These are phyloP conservation scores for Neurospora africana DNA, from an alignment of 495 filamentous ascomycete genomes.

Conservation along the genomic window DNA sequence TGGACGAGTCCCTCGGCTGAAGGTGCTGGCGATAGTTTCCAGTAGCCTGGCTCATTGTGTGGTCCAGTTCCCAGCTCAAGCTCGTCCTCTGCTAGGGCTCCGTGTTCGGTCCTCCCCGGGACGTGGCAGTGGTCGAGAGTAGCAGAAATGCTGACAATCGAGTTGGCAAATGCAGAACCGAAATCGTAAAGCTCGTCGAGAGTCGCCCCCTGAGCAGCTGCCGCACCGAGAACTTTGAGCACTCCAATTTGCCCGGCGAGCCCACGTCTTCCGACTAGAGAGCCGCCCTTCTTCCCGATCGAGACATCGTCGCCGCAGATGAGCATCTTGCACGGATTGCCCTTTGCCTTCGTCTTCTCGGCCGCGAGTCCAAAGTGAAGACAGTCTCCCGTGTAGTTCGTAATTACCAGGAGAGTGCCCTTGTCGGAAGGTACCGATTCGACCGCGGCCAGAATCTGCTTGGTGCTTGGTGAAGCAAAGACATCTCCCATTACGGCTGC, in stretches of 20 bases:
- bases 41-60: constrained; percentile 52
- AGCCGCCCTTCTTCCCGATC: constrained; percentile 44
- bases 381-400: constrained; percentile 57
- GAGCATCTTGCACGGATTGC: constrained; percentile 43
- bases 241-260: constrained; percentile 43
- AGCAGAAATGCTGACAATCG: constrained; percentile 49
- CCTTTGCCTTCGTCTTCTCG: constrained; percentile 48
- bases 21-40: constrained; percentile 44
- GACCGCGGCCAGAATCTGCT: constrained; percentile 50
- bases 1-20: constrained; percentile 42
- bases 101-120: constrained; percentile 46
- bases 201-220: constrained; percentile 32
- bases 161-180: constrained; percentile 40
- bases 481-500: constrained; percentile 51
- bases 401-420: constrained; percentile 52
- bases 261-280: constrained; percentile 47
- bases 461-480: constrained; percentile 51
- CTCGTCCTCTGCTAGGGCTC: constrained; percentile 34
- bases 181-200: constrained; percentile 48
- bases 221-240: constrained; percentile 31
- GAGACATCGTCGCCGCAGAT: constrained; percentile 52
- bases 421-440: constrained; percentile 44
- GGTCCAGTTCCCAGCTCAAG: constrained; percentile 51
- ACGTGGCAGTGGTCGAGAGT: constrained; percentile 56
- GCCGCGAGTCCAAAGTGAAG: constrained; percentile 54